These are phyloP conservation scores for Macrolepiota albuminosa DNA, from an alignment of 768 basidiomycete species.

Conservation along the genomic window DNA sequence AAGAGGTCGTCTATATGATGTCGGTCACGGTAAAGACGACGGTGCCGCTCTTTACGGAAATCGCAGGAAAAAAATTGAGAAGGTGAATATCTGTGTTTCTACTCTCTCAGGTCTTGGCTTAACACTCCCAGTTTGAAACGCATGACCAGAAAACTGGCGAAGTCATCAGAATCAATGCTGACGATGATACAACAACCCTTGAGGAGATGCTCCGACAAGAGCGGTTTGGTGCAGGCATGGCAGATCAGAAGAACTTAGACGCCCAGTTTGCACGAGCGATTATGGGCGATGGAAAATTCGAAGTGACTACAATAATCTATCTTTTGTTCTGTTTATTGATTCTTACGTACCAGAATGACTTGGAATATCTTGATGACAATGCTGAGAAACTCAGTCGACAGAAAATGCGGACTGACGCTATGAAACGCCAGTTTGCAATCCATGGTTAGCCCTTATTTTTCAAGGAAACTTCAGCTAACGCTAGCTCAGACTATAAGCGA, in stretches of 20 bases:
- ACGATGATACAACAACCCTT: constrained; percentile 82
- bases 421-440: constrained; percentile 96
- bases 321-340: background rate
- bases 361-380: constrained; percentile 97
- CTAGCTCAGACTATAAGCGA: constrained; percentile 78
- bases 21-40: constrained; percentile 75
- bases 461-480: background rate
- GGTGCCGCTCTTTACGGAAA: constrained; percentile 55
- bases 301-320: constrained; percentile 40
- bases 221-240: constrained; percentile 80
- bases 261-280: constrained; percentile 86
- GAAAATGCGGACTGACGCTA: constrained; percentile 94
- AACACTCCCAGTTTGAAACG: constrained; percentile 63
- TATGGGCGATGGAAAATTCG: constrained; percentile 82
- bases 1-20: constrained; percentile 82
- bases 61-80: constrained; percentile 74
- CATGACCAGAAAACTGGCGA: constrained; percentile 90
- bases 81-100: constrained; percentile 33
- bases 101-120: constrained; percentile 3
- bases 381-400: constrained; percentile 87
- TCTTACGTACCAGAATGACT: constrained; percentile 53
- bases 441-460: constrained; percentile 54
- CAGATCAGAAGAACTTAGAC: constrained; percentile 90
- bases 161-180: constrained; percentile 81
- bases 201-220: constrained; percentile 94